A percentile compares a stretch with the other conserved stretches of the same genome.
Conservation (phyloP, 257 asterid genomes). For the Ophiorrhiza pumila region DNA sequence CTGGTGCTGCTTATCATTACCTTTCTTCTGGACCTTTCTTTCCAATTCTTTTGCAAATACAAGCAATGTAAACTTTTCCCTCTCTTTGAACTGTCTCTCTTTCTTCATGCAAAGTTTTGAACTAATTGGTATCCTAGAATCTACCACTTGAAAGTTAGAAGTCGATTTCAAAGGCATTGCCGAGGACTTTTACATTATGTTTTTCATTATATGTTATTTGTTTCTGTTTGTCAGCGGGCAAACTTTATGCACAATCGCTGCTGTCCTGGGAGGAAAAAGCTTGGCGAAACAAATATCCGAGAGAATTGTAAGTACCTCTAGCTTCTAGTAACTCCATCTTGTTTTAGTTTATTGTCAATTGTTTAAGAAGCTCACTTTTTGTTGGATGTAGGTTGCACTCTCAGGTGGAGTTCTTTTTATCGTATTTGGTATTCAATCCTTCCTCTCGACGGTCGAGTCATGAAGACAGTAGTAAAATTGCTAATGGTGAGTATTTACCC, state of each 20-base stretch:
- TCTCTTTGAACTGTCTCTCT: not conserved
- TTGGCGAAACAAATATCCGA: slow-evolving; percentile 89
- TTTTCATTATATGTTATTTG: not conserved
- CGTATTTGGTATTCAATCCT: slow-evolving; percentile 88
- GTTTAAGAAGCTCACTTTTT: slow-evolving; percentile 13
- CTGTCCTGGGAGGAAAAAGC: slow-evolving; percentile 94
- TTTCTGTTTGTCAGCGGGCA: slow-evolving; percentile 71
- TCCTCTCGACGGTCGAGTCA: slow-evolving; percentile 62
- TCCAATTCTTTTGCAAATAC: not conserved
- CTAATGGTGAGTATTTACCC: slow-evolving; percentile 23
- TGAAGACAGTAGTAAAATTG: slow-evolving; percentile 26
- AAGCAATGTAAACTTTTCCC: not conserved
- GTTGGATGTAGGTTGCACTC: slow-evolving; percentile 62
- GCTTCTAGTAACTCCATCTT: not conserved
- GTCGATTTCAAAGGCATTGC: not conserved
- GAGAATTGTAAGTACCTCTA: slow-evolving; percentile 55
- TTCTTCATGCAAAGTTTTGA: not conserved
- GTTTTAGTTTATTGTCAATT: not conserved
- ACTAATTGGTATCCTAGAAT: not conserved
- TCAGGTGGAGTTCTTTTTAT: slow-evolving; percentile 91
- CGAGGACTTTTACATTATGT: not conserved
- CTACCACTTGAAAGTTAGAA: not conserved
- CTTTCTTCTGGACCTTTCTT: not conserved
- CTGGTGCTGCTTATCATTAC: not conserved
- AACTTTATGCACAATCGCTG: slow-evolving; percentile 92